Evolutionary conservation across 1,284 basidiomycete species (phyloP).

Genomic region (Sporisorium iseilematis-ciliati): DNA sequence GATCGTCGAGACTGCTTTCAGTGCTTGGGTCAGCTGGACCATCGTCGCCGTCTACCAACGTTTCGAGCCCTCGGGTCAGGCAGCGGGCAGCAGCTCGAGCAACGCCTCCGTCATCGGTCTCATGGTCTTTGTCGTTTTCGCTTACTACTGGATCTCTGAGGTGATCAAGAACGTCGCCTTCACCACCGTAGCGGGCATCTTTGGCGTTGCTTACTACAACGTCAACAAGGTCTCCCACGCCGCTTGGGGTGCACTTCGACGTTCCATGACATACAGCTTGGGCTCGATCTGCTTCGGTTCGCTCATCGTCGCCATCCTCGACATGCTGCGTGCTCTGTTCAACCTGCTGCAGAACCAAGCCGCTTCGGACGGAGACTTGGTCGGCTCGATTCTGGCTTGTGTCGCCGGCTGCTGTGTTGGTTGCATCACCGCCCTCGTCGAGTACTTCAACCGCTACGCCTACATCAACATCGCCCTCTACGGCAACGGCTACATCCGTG

Average conservation of each 20-base stretch:
- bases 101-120: constrained; percentile 57
- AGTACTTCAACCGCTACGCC: constrained; percentile 72
- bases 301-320: constrained; percentile 86
- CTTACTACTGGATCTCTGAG: constrained; percentile 59
- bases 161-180: constrained; percentile 66
- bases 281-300: constrained; percentile 91
- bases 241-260: constrained; percentile 75
- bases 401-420: constrained; percentile 80
- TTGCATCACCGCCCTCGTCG: constrained; percentile 70
- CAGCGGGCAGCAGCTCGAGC: constrained; percentile 41
- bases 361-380: constrained; percentile 79
- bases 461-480: constrained; percentile 88
- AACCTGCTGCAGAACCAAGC: constrained; percentile 78
- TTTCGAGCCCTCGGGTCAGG: constrained; percentile 52
- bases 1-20: constrained; percentile 57
- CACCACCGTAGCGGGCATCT: constrained; percentile 62
- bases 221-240: constrained; percentile 76
- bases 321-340: constrained; percentile 79
- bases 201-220: constrained; percentile 63
- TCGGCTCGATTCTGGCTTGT: constrained; percentile 81
- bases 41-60: constrained; percentile 62
- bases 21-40: constrained; percentile 60
- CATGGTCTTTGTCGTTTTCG: constrained; percentile 63
- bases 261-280: constrained; percentile 85
- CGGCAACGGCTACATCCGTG: constrained; percentile 84